Conservation (phyloP, 306 rosid genomes). For the Castanospermum australe region DNA sequence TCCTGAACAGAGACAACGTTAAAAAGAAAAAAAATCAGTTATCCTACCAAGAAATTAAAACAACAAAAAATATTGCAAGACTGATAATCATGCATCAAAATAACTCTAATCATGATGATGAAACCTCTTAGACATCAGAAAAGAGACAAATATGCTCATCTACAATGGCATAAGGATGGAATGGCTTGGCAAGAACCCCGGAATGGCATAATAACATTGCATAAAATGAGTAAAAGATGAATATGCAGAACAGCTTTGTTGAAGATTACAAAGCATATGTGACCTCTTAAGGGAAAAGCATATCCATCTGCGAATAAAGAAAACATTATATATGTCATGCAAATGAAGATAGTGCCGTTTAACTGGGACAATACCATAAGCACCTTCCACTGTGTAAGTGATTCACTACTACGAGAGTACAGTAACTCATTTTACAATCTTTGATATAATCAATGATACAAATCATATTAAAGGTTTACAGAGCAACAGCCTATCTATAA, state of each 20-base stretch:
- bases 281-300: neutral
- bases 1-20: conserved; percentile 51
- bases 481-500: neutral
- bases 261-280: conserved; percentile 7
- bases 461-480: neutral
- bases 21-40: neutral
- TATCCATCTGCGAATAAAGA: neutral
- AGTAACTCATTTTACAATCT: neutral
- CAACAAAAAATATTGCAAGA: neutral
- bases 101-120: neutral
- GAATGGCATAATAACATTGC: neutral
- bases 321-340: neutral
- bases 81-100: neutral
- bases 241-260: neutral
- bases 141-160: neutral
- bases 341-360: neutral
- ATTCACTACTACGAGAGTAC: neutral
- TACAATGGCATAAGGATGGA: neutral
- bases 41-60: neutral
- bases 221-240: neutral
- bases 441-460: neutral
- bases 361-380: neutral
- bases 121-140: neutral
- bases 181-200: neutral
- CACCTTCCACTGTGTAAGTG: neutral